These are phyloP conservation scores for Phaeotremella skinneri DNA, from an alignment of 768 basidiomycete species.

Conservation along the genomic window DNA sequence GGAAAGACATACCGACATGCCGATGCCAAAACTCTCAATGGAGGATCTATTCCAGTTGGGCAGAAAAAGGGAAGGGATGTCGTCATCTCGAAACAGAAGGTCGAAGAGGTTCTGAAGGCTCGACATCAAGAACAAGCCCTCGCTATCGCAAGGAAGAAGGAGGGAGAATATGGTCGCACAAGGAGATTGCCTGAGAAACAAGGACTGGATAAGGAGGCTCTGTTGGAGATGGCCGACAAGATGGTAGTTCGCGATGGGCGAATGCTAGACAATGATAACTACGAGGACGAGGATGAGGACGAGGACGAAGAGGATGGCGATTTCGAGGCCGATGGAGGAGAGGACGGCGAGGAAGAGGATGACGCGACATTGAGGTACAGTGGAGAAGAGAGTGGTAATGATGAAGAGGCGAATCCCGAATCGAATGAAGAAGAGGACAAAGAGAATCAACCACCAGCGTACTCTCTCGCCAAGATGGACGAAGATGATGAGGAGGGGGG, in stretches of 20 bases:
- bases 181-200: constrained; percentile 25
- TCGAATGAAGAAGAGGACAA: constrained; percentile 10
- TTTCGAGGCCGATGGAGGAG: constrained; percentile 3
- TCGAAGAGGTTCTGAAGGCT: constrained; percentile 9
- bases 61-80: constrained; percentile 30
- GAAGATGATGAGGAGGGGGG: constrained; percentile 20
- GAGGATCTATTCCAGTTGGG: constrained; percentile 29
- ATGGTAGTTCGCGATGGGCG: background rate
- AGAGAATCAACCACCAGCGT: constrained; percentile 5
- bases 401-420: background rate
- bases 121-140: constrained; percentile 21
- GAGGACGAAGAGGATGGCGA: constrained; percentile 15
- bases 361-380: constrained; percentile 3
- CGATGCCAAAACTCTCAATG: constrained; percentile 20
- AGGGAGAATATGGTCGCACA: constrained; percentile 26
- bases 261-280: constrained; percentile 1
- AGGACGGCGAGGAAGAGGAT: constrained; percentile 3
- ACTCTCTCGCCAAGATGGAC: background rate
- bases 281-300: constrained; percentile 18
- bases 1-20: constrained; percentile 29
- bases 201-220: constrained; percentile 19
- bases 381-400: constrained; percentile 17
- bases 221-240: constrained; percentile 11
- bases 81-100: constrained; percentile 7
- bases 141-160: constrained; percentile 21